These are phyloP conservation scores for Tylopilus intermedius DNA, from an alignment of 768 basidiomycete genomes.

Conservation along the genomic window DNA sequence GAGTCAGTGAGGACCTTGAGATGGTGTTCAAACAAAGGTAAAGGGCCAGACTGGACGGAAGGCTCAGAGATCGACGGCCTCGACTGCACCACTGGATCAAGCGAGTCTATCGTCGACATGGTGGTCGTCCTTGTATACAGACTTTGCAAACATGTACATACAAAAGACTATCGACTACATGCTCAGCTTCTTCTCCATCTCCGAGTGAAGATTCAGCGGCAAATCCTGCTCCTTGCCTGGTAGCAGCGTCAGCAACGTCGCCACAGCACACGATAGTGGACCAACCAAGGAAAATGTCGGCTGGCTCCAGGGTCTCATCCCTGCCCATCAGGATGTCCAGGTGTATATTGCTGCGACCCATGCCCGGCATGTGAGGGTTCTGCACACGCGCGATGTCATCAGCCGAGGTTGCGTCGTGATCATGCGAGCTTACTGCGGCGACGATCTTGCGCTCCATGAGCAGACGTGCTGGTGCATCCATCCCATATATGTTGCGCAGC, in stretches of 20 bases:
- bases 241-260: conserved; percentile 2
- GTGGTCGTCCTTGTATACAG: conserved; percentile 4
- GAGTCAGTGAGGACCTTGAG: conserved; percentile 64
- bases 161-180: conserved; percentile 24
- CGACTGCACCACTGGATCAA: conserved; percentile 18
- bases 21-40: conserved; percentile 68
- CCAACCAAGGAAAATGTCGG: conserved; percentile 78
- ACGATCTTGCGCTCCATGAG: conserved; percentile 95
- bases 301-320: conserved; percentile 75
- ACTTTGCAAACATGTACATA: conserved; percentile 23
- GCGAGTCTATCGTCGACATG: conserved; percentile 24
- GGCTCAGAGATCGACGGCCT: conserved; percentile 29
- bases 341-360: conserved; percentile 72
- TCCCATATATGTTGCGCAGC: conserved; percentile 77
- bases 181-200: conserved; percentile 60
- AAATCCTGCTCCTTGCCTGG: conserved; percentile 51
- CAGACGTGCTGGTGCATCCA: conserved; percentile 83
- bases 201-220: conserved; percentile 53
- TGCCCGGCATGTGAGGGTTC: conserved; percentile 62
- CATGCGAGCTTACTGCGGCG: conserved; percentile 43
- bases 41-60: conserved; percentile 42
- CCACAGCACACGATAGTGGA: conserved; percentile 4
- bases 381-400: conserved; percentile 25
- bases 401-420: neutral
- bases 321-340: conserved; percentile 92